A percentile compares a stretch with the other conserved stretches of the same genome.
Evolutionary conservation across 1,139 yeast species (phyloP).

Genomic region (Diutina rugosa): DNA sequence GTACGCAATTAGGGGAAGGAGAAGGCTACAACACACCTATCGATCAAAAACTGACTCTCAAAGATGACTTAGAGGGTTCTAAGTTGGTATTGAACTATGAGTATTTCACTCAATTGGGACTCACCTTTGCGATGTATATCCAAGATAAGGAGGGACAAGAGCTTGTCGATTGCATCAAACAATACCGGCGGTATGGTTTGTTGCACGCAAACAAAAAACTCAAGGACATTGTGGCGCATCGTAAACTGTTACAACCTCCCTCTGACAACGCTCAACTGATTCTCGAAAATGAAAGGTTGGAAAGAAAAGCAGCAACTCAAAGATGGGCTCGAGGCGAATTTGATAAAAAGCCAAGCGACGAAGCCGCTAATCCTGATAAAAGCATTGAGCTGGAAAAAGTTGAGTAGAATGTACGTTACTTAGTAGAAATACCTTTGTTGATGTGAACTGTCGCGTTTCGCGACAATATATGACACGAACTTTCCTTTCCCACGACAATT

Average conservation of each 20-base stretch:
- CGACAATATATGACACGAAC: background rate
- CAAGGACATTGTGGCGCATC: conserved; percentile 8
- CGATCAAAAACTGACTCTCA: conserved; percentile 13
- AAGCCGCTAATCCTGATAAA: background rate
- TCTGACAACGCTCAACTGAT: background rate
- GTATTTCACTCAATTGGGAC: conserved; percentile 38
- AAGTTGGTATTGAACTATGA: conserved; percentile 40
- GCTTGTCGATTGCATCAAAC: conserved; percentile 29
- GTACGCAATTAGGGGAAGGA: conserved; percentile 50
- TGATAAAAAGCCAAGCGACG: background rate
- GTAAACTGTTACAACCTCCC: conserved; percentile 1
- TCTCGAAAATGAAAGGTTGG: background rate
- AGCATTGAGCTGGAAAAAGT: background rate
- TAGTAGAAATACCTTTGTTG: background rate
- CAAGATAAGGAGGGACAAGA: conserved; percentile 18
- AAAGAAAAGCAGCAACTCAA: background rate
- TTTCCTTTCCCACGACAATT: background rate
- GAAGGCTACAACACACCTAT: conserved; percentile 75
- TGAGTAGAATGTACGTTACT: background rate
- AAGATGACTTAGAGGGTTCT: conserved; percentile 12
- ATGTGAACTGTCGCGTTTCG: background rate
- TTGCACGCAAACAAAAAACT: conserved; percentile 33
- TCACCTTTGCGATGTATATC: conserved; percentile 26
- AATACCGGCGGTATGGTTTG: conserved; percentile 53
- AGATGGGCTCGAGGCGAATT: background rate